A percentile compares a stretch with the other conserved stretches of the same genome.
Conservation (phyloP, 768 basidiomycete species). For the Serendipita sp. region DNA sequence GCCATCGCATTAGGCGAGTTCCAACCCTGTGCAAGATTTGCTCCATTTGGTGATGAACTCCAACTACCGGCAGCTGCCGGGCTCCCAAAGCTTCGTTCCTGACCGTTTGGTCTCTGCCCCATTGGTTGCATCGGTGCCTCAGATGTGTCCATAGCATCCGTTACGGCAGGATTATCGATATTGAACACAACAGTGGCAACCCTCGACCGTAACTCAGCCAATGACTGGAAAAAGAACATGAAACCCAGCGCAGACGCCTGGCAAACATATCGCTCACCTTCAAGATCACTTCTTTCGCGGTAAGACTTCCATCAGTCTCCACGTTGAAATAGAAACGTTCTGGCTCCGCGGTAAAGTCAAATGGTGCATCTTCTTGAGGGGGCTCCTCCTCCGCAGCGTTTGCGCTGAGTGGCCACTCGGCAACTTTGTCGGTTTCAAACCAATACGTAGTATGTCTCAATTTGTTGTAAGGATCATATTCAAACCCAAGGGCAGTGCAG, state of each 20-base stretch:
- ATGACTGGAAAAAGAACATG: neutral
- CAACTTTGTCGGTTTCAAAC: conserved; percentile 67
- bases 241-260: neutral
- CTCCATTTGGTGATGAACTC: neutral
- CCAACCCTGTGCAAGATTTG: neutral
- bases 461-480: conserved; percentile 97
- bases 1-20: neutral
- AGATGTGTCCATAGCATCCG: conserved; percentile 3
- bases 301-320: conserved; percentile 83
- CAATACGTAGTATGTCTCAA: conserved; percentile 90
- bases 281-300: conserved; percentile 78
- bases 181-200: neutral
- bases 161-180: neutral
- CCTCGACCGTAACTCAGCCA: neutral
- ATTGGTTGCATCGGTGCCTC: neutral
- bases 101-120: neutral
- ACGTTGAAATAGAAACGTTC: conserved; percentile 87
- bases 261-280: conserved; percentile 32
- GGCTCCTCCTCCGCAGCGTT: conserved; percentile 77
- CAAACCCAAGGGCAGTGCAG: conserved; percentile 84
- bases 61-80: neutral
- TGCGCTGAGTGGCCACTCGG: conserved; percentile 82
- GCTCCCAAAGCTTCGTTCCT: neutral
- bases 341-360: conserved; percentile 80
- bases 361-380: conserved; percentile 62